Base-by-base conservation (phyloP, 768 basidiomycete species). In the Pleurotus tuoliensis region DNA sequence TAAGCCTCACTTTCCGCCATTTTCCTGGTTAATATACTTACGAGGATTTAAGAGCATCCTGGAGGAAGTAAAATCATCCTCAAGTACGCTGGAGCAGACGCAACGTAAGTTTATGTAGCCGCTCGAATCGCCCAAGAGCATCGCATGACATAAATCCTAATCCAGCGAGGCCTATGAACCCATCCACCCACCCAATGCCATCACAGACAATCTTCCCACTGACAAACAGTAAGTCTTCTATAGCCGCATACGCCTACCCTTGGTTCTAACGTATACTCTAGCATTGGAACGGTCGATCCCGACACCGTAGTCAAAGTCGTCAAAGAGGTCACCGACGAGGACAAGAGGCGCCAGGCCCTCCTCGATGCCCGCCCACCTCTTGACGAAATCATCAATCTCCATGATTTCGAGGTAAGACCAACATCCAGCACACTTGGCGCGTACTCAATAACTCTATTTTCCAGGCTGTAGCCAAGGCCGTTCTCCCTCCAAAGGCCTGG, bases 401-500 rank as follows among this genome's bases (percentile, higher is more conserved):
- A 98, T 69, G 95, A 98, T 69, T 97, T 98, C 65, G 95, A 98
- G 79, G 92, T 86, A 58, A 22, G 73, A 57, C 22, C 6, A 12
- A 22, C 16, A n/a, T 39, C 61, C 45, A 11, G 8, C 3, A 9
- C 50, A 47, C 51, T 50, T 37, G 44, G 38, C 45, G 30, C 4
- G 24, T 4, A 20, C 45, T 18, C 34, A 38, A 16, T 53, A 24
- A 53, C 39, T 41, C 12, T 39, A 20, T 40, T 41, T 39, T 25
- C 24, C 57, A 93, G 91, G 82, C 89, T n/a, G 86, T 98, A 50
- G 94, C 93, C 9, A 89, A 82, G 68, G 76, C 76, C 62, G 87
- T 91, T 12, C 86, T 98, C 76, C 74, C 85, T 1, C 86, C 88
- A 34, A 92, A 92, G 67, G 92, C 92, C 0, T 98, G 95, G 95